Evolutionary conservation across 1,284 basidiomycete genomes (phyloP), one percentile per base, ranked within the genome.

Genomic region (Cutaneotrichosporon daszewskae): DNA sequence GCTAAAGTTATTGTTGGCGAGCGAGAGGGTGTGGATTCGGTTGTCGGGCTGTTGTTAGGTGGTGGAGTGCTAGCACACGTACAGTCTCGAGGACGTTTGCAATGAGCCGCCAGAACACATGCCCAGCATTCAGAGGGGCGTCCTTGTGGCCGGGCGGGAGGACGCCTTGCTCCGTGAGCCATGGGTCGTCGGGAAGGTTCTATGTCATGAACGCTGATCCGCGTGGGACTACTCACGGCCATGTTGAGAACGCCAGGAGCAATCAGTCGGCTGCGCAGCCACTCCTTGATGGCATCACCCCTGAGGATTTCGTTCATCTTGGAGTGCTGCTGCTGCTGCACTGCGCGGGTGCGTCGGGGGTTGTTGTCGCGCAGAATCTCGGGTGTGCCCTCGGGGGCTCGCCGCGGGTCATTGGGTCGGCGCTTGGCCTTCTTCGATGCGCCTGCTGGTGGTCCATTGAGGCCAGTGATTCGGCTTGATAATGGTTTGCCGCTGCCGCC

Each of bases 61-160:
- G 2, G 23, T 7, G 13, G 19, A 5, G 17, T 10, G 16, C n/a
- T 14, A 23, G 9, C 16, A 31, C 7, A 47, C 53, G 37, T 50
- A 61, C 66, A 29, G 57, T 55, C 43, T 68, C 60, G 18, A 69
- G 52, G 5, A 59, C 51, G 23, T 52, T 47, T 17, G 62, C 58
- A 25, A 66, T 62, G 10, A 68, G 53, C 33, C 54, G 49, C 65
- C 65, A 69, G 36, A 71, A 64, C 2, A 68, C 62, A 10, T 53
- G 47, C 9, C 68, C 68, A 20, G 58, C 55, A 32, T 58, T 57
- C 3, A 32, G 29, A 7, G 60, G 60, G 2, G 69, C 66, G 24
- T 64, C 54, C 3, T 49, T 50, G 47, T 68, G 58, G 14, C 67
- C 67, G 1, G 66, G 67, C 7, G 68, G 62, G 24, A 62, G 35